Percentiles rank a stretch among this genome's conserved stretches.
Evolutionary conservation across 192 early-diverging fungal species (phyloP).

Genomic region (Entomortierella lignicola): DNA sequence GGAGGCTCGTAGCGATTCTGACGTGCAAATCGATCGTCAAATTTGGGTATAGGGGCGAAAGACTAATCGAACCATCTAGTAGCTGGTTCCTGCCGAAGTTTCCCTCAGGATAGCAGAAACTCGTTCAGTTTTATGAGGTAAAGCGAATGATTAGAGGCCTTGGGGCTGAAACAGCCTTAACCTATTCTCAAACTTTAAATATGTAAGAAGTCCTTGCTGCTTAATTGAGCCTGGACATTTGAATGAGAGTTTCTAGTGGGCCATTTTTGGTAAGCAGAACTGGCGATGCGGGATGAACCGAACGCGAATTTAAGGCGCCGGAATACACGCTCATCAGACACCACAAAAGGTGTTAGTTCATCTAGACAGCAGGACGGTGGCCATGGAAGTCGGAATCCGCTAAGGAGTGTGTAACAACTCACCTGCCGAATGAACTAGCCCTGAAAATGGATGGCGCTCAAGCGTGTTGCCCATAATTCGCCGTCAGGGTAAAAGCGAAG

Average conservation of each 20-base stretch:
- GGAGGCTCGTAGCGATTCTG: too few species aligned
- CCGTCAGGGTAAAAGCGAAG: too few species aligned
- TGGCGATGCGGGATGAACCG: slow-evolving; percentile 90
- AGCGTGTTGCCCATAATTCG: too few species aligned
- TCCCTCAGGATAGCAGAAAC: slow-evolving; percentile 86
- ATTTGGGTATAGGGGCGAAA: slow-evolving; percentile 88
- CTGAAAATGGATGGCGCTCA: too few species aligned
- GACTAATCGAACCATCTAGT: slow-evolving; percentile 89
- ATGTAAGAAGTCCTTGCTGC: slow-evolving; percentile 78
- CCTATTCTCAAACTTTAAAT: slow-evolving; percentile 89
- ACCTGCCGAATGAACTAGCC: too few species aligned
- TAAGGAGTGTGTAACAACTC: too few species aligned
- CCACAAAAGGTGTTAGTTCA: slow-evolving; percentile 87
- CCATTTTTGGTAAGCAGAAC: slow-evolving; percentile 93
- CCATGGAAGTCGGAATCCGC: slow-evolving; percentile 91
- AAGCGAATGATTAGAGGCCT: slow-evolving; percentile 88
- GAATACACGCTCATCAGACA: slow-evolving; percentile 78
- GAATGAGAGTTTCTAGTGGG: slow-evolving; percentile 89
- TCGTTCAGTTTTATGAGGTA: slow-evolving; percentile 82
- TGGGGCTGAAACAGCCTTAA: slow-evolving; percentile 78
- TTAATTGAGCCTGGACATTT: slow-evolving; percentile 73
- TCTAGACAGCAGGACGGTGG: slow-evolving; percentile 85
- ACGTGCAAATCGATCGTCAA: slow-evolving; percentile 54
- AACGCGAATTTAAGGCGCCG: slow-evolving; percentile 80
- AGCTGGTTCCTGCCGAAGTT: slow-evolving; percentile 88